Percentiles rank a stretch among this genome's conserved stretches.
phyloP scores from a whole-genome alignment of 1,284 basidiomycete species.

The Ganoderma multipileum region DNA sequence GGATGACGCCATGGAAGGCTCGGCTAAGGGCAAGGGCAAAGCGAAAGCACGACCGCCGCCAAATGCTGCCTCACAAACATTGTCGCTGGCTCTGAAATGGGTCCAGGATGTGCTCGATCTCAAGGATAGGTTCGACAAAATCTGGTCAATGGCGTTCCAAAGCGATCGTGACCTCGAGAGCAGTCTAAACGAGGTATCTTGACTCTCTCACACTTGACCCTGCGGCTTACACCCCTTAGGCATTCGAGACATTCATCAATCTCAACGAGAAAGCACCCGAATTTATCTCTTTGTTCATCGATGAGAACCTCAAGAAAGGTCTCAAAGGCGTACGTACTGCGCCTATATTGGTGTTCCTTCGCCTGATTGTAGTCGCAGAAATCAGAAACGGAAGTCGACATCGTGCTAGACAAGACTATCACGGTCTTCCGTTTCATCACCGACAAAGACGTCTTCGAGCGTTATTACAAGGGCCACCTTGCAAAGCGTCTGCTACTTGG shows the following conservation, averaged over 20 bases:
- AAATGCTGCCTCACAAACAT: slow-evolving; percentile 51
- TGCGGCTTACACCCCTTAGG: slow-evolving; percentile 54
- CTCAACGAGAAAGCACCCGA: slow-evolving; percentile 89
- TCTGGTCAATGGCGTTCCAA: slow-evolving; percentile 78
- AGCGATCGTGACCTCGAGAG: slow-evolving; percentile 85
- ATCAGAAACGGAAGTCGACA: slow-evolving; percentile 92
- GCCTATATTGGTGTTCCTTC: background rate
- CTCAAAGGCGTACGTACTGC: slow-evolving; percentile 84
- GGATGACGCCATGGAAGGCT: slow-evolving; percentile 50
- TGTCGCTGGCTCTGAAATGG: slow-evolving; percentile 84
- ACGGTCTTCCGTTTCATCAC: slow-evolving; percentile 93
- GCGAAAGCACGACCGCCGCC: slow-evolving; percentile 57
- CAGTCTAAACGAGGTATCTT: slow-evolving; percentile 83
- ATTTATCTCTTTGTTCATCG: slow-evolving; percentile 96
- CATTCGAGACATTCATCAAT: slow-evolving; percentile 95
- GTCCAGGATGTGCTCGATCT: slow-evolving; percentile 92
- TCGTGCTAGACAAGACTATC: slow-evolving; percentile 92
- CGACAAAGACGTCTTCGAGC: slow-evolving; percentile 98
- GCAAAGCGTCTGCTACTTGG: slow-evolving; percentile 90
- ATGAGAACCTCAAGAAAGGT: slow-evolving; percentile 96
- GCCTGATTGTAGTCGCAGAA: slow-evolving; percentile 62
- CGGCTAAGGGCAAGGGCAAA: slow-evolving; percentile 62
- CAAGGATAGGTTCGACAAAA: slow-evolving; percentile 88
- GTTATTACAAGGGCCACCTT: slow-evolving; percentile 97
- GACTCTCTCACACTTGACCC: background rate